phyloP scores from a whole-genome alignment of 2,329 filamentous ascomycete species.

The Phialemoniopsis sp. region DNA sequence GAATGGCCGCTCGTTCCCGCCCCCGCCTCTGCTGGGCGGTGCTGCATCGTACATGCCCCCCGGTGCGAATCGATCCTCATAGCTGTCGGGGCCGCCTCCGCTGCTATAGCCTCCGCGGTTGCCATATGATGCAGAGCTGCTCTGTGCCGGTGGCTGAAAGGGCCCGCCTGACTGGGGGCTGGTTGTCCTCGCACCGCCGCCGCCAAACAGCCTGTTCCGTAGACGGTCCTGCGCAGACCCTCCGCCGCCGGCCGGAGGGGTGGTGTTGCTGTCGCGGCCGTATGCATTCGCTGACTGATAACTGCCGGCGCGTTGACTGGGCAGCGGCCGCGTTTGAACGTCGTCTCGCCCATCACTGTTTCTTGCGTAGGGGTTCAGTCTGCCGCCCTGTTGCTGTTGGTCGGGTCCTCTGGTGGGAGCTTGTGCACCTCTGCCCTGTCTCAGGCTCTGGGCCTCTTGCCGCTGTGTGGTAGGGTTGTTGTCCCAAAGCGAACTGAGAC shows the following conservation, averaged over 20 bases:
- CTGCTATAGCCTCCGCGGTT: conserved; percentile 13
- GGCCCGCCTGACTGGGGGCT: conserved; percentile 47
- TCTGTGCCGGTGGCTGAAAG: conserved; percentile 38
- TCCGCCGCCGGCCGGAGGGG: conserved; percentile 10
- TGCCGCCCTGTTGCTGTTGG: conserved; percentile 20
- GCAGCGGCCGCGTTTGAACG: conserved; percentile 54
- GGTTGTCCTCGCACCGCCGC: conserved; percentile 52
- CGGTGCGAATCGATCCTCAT: conserved; percentile 42
- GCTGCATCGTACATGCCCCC: conserved; percentile 36
- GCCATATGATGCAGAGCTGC: conserved; percentile 5
- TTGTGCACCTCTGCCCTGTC: conserved; percentile 33
- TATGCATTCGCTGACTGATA: conserved; percentile 54
- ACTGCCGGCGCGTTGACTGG: conserved; percentile 70
- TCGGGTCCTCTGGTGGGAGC: conserved; percentile 19
- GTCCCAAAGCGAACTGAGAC: conserved; percentile 56
- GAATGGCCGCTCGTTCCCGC: conserved; percentile 31
- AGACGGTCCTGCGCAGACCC: conserved; percentile 74
- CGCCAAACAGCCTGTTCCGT: conserved; percentile 75
- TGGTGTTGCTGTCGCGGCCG: conserved; percentile 21
- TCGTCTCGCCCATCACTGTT: conserved; percentile 23
- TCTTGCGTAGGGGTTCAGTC: conserved; percentile 24
- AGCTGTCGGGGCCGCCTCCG: conserved; percentile 26
- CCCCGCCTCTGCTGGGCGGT: conserved; percentile 19
- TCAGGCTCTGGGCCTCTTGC: conserved; percentile 40
- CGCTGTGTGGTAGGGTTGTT: conserved; percentile 32